Evolutionary conservation across 768 basidiomycete species (phyloP), one percentile per base, ranked within the genome.

Genomic region (Strobilomyces confusus): DNA sequence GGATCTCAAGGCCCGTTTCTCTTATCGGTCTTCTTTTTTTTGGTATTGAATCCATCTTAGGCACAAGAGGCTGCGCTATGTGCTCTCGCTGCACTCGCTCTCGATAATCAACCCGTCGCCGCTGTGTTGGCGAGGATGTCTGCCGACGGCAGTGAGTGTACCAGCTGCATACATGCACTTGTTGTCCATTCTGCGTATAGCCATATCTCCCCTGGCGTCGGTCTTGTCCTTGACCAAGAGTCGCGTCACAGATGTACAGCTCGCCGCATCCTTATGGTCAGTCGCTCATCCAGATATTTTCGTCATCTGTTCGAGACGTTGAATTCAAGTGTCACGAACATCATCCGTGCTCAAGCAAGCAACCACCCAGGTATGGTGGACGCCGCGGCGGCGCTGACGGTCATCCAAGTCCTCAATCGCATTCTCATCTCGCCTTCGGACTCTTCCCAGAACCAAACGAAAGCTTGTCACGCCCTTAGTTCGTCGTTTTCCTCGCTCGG

Each of bases 401-500:
- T 92, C n/a, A 79, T 89, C 51, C 83, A 87, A 58, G 79, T 89
- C 41, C 70, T 90, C 30, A 86, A 83, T 56, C 77, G 82, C 5
- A 72, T 88, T 41, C 69, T 90, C 20, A 64, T 72, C 2, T 73
- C 75, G 2, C 62, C 75, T 5, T 58, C 65, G 7, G 79, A 83
- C 45, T 63, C 70, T 22, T 65, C 73, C 4, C 67, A 69, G 42
- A 77, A 68, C 17, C 76, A 80, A 32, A 82, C 81, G 1, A 86
- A 80, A 64, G 85, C 89, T 0, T 92, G 90, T 64, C 89, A 87
- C 63, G 79, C 86, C 15, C 69, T 95, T 0, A 83, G 89, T 92
- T 54, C 14, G 84, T 76, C 19, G 12, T 8, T 32, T 37, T 30
- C 41, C 29, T 9, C 36, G 40, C 46, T n/a, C 9, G 26, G n/a